phyloP scores from a whole-genome alignment of 2,329 filamentous ascomycete genomes.

The Colletotrichum sansevieriae region DNA sequence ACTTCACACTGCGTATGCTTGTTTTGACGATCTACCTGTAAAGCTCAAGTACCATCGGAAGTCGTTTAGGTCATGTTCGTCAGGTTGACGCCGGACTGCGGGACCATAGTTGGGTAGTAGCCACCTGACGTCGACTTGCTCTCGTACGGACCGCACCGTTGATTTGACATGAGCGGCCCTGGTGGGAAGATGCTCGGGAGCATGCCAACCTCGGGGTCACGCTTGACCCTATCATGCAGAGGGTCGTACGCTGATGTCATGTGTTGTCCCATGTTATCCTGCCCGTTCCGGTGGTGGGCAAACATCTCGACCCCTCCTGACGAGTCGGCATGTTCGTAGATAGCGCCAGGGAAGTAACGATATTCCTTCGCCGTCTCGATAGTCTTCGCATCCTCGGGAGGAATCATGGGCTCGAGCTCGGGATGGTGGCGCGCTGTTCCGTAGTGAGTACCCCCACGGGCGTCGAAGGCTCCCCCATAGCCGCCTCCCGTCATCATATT shows the following conservation, averaged over 20 bases:
- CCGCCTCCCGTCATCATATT: constrained; percentile 55
- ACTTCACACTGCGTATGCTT: not conserved
- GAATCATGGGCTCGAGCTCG: constrained; percentile 66
- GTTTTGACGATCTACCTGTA: not conserved
- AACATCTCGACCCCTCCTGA: constrained; percentile 64
- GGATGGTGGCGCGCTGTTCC: constrained; percentile 59
- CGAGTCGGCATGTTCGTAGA: constrained; percentile 60
- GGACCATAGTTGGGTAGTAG: constrained; percentile 65
- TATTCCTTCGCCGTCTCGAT: constrained; percentile 65
- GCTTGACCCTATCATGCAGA: constrained; percentile 56
- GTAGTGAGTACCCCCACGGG: constrained; percentile 56
- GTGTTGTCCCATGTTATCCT: constrained; percentile 52
- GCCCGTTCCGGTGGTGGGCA: constrained; percentile 51
- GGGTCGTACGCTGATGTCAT: constrained; percentile 49
- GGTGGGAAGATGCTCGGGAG: constrained; percentile 63
- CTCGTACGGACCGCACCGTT: constrained; percentile 64
- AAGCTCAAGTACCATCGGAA: constrained; percentile 28
- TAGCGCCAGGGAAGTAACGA: constrained; percentile 65
- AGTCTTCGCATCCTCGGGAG: constrained; percentile 64
- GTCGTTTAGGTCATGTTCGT: constrained; percentile 44
- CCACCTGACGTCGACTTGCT: constrained; percentile 65
- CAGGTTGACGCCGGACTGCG: constrained; percentile 63
- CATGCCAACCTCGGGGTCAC: constrained; percentile 59
- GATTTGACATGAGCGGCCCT: constrained; percentile 54
- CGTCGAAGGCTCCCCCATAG: constrained; percentile 56